Evolutionary conservation across 352 stramenopile genomes (phyloP), one percentile per base, ranked within the genome.

Genomic region (Globisporangium emineosum): DNA sequence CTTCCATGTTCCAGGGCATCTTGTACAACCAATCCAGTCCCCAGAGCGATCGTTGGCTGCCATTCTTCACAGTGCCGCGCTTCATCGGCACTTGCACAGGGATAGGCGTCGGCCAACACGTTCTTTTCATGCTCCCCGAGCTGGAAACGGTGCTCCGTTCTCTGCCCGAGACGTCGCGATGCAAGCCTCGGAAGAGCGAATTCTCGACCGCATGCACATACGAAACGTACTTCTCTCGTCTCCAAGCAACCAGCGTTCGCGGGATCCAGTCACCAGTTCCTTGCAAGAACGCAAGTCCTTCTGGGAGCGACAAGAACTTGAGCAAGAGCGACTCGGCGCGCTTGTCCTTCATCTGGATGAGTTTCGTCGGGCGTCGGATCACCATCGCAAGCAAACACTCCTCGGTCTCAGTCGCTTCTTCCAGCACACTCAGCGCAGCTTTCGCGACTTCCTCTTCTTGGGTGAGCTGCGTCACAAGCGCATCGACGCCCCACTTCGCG

Each of bases 1-100:
- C 88, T 66, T 96, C 88, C 84, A 96, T 96, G 57, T 96, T 96
- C 88, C 88, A 96, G 3, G 88, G 88, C 86, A 96, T 94, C 52
- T 88, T 86, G 62, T 94, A 96, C 2, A 96, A 73, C 88, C 88
- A 96, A 61, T 96, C 88, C 4, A 96, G 72, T 15, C 84, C 86
- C 86, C 88, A 96, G 13, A 91, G 66, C 8, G 82, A 91, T 0
- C 83, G 74, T 35, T 91, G 83, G 54, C 76, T 87, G 15, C 72
- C 77, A 30, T 78, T 70, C 71, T 87, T 92, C 52, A 79, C 73
- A 17, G 75, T 86, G 57, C 76, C 83, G 29, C 86, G 81, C 59
- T 93, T 93, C 68, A 90, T 88, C 0, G 85, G 88, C 0, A 96
- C 86, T 62, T 93, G 86, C 10, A 96, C 86, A 5, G 88, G 88